phyloP scores from a whole-genome alignment of 805 yeast genomes.

The Starmera dryadoides region DNA sequence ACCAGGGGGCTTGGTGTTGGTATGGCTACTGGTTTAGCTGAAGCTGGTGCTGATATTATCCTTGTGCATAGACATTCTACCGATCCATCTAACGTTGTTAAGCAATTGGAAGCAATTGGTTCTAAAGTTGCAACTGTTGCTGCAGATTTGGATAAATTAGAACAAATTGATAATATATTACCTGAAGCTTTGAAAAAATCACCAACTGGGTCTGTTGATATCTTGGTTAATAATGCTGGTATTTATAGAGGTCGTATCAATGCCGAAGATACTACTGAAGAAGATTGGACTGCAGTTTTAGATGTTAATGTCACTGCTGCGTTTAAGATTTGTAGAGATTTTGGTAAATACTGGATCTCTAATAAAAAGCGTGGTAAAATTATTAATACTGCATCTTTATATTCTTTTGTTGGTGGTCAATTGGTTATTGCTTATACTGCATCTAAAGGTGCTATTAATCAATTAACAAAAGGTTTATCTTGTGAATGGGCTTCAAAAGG shows the following conservation, averaged over 20 bases:
- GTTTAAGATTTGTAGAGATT: conserved; percentile 66
- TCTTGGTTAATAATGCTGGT: conserved; percentile 86
- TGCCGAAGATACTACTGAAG: conserved; percentile 22
- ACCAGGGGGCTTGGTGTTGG: conserved; percentile 30
- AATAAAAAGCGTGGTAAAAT: conserved; percentile 55
- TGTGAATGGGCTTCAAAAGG: conserved; percentile 40
- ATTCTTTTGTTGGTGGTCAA: conserved; percentile 15
- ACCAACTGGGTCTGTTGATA: conserved; percentile 54
- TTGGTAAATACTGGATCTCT: conserved; percentile 58
- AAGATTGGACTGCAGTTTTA: conserved; percentile 63
- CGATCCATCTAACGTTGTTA: conserved; percentile 9
- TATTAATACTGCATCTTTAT: conserved; percentile 78
- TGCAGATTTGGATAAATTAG: conserved; percentile 17
- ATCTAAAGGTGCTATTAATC: conserved; percentile 75
- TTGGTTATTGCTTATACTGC: conserved; percentile 65
- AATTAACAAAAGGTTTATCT: conserved; percentile 67
- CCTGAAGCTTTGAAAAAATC: conserved; percentile 48
- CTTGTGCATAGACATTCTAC: conserved; percentile 16
- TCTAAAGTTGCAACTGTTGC: conserved; percentile 47
- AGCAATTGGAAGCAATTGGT: conserved; percentile 40
- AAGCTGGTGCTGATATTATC: conserved; percentile 60
- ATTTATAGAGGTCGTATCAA: conserved; percentile 49
- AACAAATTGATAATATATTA: conserved; percentile 18
- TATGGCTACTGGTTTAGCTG: conserved; percentile 20
- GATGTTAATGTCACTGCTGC: conserved; percentile 72